Percentiles rank a stretch among this genome's conserved stretches.
These are phyloP conservation scores for Fusarium duplospermum DNA, from an alignment of 2,329 filamentous ascomycete genomes.

Conservation along the genomic window DNA sequence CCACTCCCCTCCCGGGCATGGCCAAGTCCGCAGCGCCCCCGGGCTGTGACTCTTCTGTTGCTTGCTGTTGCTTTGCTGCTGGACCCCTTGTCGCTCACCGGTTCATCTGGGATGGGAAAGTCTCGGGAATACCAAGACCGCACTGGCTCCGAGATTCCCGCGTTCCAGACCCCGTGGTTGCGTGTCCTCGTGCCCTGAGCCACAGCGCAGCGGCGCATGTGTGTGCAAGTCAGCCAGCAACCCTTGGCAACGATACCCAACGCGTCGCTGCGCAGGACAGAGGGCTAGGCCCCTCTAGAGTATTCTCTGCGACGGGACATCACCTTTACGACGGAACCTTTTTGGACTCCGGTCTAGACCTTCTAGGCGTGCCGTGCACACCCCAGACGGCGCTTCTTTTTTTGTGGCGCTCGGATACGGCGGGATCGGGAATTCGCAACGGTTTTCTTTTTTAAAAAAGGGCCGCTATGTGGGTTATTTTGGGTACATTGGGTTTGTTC, in stretches of 20 bases:
- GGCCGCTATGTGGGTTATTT: background rate
- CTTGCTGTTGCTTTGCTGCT: background rate
- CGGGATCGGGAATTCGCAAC: constrained; percentile 25
- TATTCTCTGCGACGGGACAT: background rate
- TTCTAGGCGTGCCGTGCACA: background rate
- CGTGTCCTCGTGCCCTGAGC: constrained; percentile 40
- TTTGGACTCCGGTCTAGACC: constrained; percentile 28
- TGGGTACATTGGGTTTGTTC: background rate
- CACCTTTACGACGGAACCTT: background rate
- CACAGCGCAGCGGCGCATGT: constrained; percentile 17
- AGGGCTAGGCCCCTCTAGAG: background rate
- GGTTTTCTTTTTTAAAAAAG: constrained; percentile 8
- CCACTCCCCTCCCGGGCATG: background rate
- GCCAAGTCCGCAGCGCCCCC: background rate
- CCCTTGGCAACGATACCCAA: constrained; percentile 11
- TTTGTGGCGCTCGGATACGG: constrained; percentile 31
- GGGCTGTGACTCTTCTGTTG: background rate
- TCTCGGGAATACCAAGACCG: constrained; percentile 39
- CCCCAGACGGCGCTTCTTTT: background rate
- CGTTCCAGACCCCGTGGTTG: constrained; percentile 26
- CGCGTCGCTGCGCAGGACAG: background rate
- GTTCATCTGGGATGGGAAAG: constrained; percentile 38
- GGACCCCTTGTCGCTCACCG: background rate
- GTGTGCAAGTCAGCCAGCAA: constrained; percentile 2
- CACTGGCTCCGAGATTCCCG: constrained; percentile 15